A percentile compares a stretch with the other conserved stretches of the same genome.
Evolutionary conservation across 2,329 filamentous ascomycete species (phyloP).

Genomic region (Stachybotrys chartarum): DNA sequence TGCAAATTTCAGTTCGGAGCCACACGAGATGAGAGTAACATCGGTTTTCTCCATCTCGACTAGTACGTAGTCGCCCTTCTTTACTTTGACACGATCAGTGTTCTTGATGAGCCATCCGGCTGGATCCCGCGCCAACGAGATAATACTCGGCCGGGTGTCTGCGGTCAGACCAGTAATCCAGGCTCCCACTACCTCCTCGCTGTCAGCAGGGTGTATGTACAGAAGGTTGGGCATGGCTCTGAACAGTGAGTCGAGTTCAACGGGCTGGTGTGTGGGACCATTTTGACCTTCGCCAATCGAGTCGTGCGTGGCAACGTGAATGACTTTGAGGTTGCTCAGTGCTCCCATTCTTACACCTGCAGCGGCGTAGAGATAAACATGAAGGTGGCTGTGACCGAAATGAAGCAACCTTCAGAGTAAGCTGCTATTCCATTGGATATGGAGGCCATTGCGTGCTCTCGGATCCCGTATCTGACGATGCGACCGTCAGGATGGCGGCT

Average conservation of each 20-base stretch:
- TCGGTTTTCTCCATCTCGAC: conserved; percentile 34
- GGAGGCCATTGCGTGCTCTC: conserved; percentile 52
- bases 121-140: conserved; percentile 40
- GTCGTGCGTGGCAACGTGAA: conserved; percentile 53
- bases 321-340: conserved; percentile 42
- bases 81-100: conserved; percentile 28
- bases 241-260: conserved; percentile 32
- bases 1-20: conserved; percentile 26
- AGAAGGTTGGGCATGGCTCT: conserved; percentile 49
- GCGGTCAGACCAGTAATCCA: conserved; percentile 40
- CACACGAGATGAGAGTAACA: conserved; percentile 34
- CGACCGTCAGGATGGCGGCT: neutral
- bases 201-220: conserved; percentile 53
- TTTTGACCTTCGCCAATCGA: conserved; percentile 49
- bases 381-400: conserved; percentile 49
- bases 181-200: conserved; percentile 50
- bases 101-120: conserved; percentile 20
- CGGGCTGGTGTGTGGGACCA: conserved; percentile 53
- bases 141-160: conserved; percentile 33
- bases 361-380: conserved; percentile 42
- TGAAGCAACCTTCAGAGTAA: conserved; percentile 40
- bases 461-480: conserved; percentile 26
- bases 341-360: conserved; percentile 37
- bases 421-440: conserved; percentile 50
- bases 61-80: conserved; percentile 39